These are phyloP conservation scores for Papiliotrema fonsecae DNA, from an alignment of 1,284 basidiomycete species.

Conservation along the genomic window DNA sequence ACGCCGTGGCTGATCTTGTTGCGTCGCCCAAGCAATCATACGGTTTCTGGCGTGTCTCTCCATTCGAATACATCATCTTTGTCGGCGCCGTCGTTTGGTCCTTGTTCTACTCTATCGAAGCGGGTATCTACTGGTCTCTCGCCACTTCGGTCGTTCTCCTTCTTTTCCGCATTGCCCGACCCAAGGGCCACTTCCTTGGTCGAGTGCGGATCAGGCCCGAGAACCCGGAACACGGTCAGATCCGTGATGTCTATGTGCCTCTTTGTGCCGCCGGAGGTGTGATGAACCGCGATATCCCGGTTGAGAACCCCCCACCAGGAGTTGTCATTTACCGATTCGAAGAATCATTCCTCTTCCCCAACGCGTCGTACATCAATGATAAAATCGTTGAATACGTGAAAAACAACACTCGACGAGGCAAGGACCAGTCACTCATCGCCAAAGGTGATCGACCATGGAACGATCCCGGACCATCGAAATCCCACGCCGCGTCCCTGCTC, in stretches of 20 bases:
- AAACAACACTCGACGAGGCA: conserved; percentile 67
- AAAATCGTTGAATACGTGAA: conserved; percentile 78
- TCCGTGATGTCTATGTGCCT: conserved; percentile 69
- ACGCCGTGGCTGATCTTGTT: conserved; percentile 88
- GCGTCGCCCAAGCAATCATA: conserved; percentile 83
- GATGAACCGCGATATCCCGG: conserved; percentile 65
- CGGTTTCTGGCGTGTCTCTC: conserved; percentile 88
- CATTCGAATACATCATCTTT: conserved; percentile 91
- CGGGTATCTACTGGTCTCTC: conserved; percentile 91
- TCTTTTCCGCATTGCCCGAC: conserved; percentile 83
- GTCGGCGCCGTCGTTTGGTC: conserved; percentile 75
- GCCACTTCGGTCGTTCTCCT: conserved; percentile 75
- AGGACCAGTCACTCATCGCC: conserved; percentile 54
- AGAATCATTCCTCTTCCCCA: conserved; percentile 91
- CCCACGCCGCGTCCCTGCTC: conserved; percentile 51
- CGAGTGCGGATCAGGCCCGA: conserved; percentile 57
- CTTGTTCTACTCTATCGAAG: conserved; percentile 81
- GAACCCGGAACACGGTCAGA: conserved; percentile 46
- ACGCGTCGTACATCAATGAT: conserved; percentile 73
- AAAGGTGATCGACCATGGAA: conserved; percentile 88
- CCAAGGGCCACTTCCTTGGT: conserved; percentile 87
- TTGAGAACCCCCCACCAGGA: conserved; percentile 76
- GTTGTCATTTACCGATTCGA: conserved; percentile 90
- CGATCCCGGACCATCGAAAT: conserved; percentile 67
- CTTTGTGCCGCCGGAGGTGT: conserved; percentile 55